Conservation (phyloP, 2,329 filamentous ascomycete species). For the Cercospora sp. region DNA sequence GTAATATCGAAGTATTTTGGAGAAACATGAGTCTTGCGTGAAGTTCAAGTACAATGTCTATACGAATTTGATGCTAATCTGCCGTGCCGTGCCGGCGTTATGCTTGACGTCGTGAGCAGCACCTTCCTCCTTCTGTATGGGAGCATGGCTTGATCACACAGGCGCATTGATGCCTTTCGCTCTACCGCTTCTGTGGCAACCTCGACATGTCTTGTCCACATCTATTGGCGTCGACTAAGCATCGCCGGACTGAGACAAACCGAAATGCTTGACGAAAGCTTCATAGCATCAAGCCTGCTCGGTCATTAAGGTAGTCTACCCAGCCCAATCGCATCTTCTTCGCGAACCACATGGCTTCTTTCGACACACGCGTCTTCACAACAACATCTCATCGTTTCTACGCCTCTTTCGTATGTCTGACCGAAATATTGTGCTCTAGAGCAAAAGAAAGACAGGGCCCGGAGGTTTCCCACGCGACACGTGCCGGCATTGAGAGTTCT, state of each 20-base stretch:
- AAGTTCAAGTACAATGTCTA: neutral
- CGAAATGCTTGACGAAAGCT: neutral
- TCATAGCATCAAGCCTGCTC: neutral
- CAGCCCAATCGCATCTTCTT: neutral
- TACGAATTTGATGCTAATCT: neutral
- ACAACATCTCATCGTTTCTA: neutral
- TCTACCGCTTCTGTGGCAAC: neutral
- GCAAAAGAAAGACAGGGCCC: neutral
- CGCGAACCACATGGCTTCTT: neutral
- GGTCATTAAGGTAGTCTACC: neutral
- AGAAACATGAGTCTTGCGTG: neutral
- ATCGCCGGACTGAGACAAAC: neutral
- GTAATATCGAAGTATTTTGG: neutral
- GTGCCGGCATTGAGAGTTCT: neutral
- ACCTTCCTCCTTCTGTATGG: neutral
- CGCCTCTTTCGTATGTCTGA: neutral
- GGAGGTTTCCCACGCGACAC: neutral
- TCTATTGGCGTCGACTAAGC: neutral
- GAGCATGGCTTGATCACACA: neutral
- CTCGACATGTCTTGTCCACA: neutral
- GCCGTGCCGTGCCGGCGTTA: neutral
- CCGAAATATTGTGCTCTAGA: neutral
- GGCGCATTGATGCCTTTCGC: neutral
- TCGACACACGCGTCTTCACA: neutral
- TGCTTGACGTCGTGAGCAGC: neutral